Evolutionary conservation across 495 filamentous ascomycete genomes (phyloP), one percentile per base, ranked within the genome.

Genomic region (Cairneyella variabilis): DNA sequence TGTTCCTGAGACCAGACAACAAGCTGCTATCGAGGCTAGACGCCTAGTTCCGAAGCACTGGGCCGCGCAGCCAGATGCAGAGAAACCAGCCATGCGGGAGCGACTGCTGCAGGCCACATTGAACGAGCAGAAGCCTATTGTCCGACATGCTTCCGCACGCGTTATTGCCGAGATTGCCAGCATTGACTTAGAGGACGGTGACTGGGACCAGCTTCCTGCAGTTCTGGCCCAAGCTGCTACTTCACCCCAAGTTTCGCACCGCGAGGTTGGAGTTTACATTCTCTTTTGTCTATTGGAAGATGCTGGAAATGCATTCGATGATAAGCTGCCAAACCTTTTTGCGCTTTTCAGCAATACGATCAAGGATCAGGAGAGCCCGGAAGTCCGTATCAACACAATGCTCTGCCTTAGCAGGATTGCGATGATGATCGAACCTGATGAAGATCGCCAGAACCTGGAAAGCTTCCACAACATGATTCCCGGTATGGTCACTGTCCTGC

Each of bases 351-450:
- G 70, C 67, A 88, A 81, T 68, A 96, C 91, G 12, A 93, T 98
- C 64, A 80, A 79, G 56, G 95, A 98, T 66, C 86, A 86, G 17
- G 86, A 96, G 71, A 96, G 89, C 68, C 77, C 84, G 51, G 85
- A 93, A 65, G 95, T 98, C 45, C 85, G 92, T 51, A 83, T 95
- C 70, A 98, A 97, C 72, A 95, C 91, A 22, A 85, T 97, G 71
- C 79, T 96, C 61, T 90, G 89, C n/a, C 79, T 97, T 53, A 89
- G 91, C 66, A 84, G 89, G 70, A 75, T 96, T 54, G 86, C 91
- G 18, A 87, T 95, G 75, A 75, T 93, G 58, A 76, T 98, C 36
- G 88, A 96, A 58, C 80, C 86, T 0, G 91, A 96, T 38, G 86
- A 95, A 62, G 84, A 95, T 55, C 74, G 76, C 46, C 72, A 86